A percentile compares a stretch with the other conserved stretches of the same genome.
Evolutionary conservation across 2,329 filamentous ascomycete genomes (phyloP).

Genomic region (Hypoxylon sp.): DNA sequence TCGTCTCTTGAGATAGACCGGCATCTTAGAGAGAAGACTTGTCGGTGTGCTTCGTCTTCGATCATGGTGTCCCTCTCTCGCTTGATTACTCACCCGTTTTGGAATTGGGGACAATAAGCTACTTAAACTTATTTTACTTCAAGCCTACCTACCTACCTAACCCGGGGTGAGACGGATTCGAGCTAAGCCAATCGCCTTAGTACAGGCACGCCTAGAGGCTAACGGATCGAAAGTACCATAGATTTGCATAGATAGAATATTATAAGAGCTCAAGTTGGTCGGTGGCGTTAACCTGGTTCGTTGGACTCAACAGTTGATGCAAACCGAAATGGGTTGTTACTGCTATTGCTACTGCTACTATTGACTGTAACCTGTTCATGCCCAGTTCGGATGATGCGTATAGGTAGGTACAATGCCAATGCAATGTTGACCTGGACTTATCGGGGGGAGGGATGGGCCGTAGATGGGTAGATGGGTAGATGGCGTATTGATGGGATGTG

Average conservation of each 20-base stretch:
- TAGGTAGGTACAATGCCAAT: background rate
- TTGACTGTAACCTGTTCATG: constrained; percentile 16
- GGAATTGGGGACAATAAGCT: background rate
- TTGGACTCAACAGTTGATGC: constrained; percentile 10
- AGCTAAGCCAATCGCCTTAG: background rate
- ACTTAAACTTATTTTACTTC: background rate
- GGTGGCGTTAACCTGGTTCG: constrained; percentile 26
- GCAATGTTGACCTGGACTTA: constrained; percentile 31
- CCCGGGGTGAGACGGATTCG: background rate
- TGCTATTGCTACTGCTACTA: constrained; percentile 19
- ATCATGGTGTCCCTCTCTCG: background rate
- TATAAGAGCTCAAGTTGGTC: background rate
- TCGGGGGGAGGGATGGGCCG: constrained; percentile 29
- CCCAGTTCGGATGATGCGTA: constrained; percentile 22
- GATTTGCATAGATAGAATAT: background rate
- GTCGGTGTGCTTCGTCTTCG: background rate
- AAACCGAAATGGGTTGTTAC: background rate
- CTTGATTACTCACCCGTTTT: constrained; percentile 3
- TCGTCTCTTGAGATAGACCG: constrained; percentile 2
- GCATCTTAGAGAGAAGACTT: background rate
- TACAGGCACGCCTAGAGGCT: background rate
- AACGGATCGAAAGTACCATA: constrained; percentile 1
- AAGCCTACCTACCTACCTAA: background rate
- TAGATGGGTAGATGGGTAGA: constrained; percentile 22
- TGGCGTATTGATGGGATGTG: constrained; percentile 24